Evolutionary conservation across 257 asterid species (phyloP).

Genomic region (Scutellaria galericulata): DNA sequence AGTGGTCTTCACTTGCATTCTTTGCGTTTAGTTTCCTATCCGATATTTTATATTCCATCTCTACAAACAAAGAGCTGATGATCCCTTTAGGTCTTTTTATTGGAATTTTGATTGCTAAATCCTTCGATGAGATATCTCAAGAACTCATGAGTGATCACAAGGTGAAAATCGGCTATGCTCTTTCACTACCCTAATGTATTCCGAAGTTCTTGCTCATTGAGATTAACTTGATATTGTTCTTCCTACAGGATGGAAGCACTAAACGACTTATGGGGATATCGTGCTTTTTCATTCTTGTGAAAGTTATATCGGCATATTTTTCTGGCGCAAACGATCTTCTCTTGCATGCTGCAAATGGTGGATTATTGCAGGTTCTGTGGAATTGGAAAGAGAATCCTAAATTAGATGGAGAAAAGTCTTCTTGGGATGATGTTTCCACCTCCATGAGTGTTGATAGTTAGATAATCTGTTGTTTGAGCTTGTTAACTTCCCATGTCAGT

Average conservation of each 20-base stretch:
- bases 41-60: constrained; percentile 52
- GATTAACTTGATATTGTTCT: constrained; percentile 31
- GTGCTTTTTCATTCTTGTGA: constrained; percentile 55
- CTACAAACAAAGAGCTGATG: constrained; percentile 63
- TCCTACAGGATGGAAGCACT: constrained; percentile 48
- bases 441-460: constrained; percentile 33
- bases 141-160: constrained; percentile 43
- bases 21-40: constrained; percentile 46
- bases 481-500: too few species aligned
- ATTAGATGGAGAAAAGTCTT: constrained; percentile 38
- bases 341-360: constrained; percentile 66
- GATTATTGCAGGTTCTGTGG: constrained; percentile 65
- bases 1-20: constrained; percentile 56
- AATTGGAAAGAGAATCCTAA: constrained; percentile 41
- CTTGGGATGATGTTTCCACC: constrained; percentile 33
- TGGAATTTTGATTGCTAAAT: constrained; percentile 54
- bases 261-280: constrained; percentile 49
- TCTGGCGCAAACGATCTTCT: constrained; percentile 47
- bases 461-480: constrained; percentile 12
- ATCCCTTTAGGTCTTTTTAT: constrained; percentile 64
- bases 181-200: neutral
- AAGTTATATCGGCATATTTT: constrained; percentile 37
- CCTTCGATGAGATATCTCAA: constrained; percentile 50
- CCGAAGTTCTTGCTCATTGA: constrained; percentile 2
- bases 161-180: constrained; percentile 38